Evolutionary conservation across 164 flowering plant genomes (phyloP), one percentile per base, ranked within the genome.

Genomic region (Aristolochia fimbriata): DNA sequence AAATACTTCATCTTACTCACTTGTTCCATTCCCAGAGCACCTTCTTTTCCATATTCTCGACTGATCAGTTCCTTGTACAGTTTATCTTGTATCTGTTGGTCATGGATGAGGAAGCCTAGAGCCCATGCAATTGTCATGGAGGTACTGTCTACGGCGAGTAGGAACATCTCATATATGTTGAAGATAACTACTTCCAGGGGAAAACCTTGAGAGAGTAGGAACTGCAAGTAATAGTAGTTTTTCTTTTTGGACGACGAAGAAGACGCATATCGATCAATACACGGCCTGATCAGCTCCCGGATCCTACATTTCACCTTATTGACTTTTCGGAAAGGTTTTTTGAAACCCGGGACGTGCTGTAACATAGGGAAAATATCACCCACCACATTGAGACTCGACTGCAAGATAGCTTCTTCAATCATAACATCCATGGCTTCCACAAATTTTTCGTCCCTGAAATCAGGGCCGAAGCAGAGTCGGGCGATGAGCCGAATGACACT

Each of bases 131-230:
- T 50, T 17, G 72, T 43, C 1, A 31, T 25, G 19, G 64, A n/a
- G 14, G 72, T 69, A 64, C 68, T 64, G 47, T 69, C 72, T 1
- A 61, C 16, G 1, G 51, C 57, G 7, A 69, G 65, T 47, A 30
- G 0, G 52, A 64, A 69, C 17, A 60, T 3, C 62, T 69, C 65
- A 30, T 64, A 69, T 11, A 69, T 10, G 31, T 24, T 48, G 24
- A 61, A 64, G 57, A 64, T 55, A 19, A 51, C 20, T 5, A 57
- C 65, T 25, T 43, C 48, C 15, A 22, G n/a, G 5, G 37, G 37
- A 3, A 7, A 31, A 7, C 37, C 37, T 31, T 31, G 37, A 7
- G 37, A 31, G 37, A 64, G 68, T 24, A 69, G 65, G 57, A 69
- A 64, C 57, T 60, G 61, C 45, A 64, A 50, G 52, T 59, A 61